phyloP scores from a whole-genome alignment of 768 basidiomycete species.

The Serendipita vermifera region DNA sequence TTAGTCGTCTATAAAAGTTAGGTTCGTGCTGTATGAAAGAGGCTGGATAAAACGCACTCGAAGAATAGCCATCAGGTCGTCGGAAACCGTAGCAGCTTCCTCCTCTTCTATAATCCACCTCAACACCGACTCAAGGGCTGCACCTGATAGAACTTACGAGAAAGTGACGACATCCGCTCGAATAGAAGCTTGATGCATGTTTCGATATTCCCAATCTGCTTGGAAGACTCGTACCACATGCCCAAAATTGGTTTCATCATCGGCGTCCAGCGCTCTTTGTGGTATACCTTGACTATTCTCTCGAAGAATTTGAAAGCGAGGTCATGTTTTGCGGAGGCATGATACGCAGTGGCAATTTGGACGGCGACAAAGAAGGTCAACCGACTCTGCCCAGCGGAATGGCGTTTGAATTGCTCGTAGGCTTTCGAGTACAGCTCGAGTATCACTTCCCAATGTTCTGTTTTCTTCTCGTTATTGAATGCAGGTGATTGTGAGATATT shows the following conservation, averaged over 20 bases:
- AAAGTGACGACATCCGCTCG: constrained; percentile 28
- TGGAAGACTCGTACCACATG: constrained; percentile 75
- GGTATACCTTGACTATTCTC: constrained; percentile 78
- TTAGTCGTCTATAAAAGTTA: constrained; percentile 45
- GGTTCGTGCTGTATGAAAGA: neutral
- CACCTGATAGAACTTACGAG: neutral
- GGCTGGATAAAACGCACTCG: constrained; percentile 33
- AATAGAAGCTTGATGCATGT: constrained; percentile 61
- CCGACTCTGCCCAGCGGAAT: constrained; percentile 54
- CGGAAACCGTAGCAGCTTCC: constrained; percentile 33
- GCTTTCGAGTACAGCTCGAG: constrained; percentile 92
- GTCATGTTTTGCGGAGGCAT: constrained; percentile 65
- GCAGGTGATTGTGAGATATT: constrained; percentile 43
- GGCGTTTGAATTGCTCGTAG: constrained; percentile 85
- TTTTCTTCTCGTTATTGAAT: constrained; percentile 79
- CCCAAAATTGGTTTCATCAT: constrained; percentile 62
- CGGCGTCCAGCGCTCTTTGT: constrained; percentile 66
- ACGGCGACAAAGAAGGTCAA: constrained; percentile 84
- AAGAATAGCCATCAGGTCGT: constrained; percentile 60
- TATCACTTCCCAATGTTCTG: constrained; percentile 71
- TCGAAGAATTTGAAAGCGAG: constrained; percentile 92
- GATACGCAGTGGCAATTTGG: constrained; percentile 80
- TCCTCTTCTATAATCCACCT: constrained; percentile 10
- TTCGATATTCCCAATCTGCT: constrained; percentile 63
- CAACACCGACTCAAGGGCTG: neutral